Evolutionary conservation across 495 filamentous ascomycete species (phyloP).

Genomic region (Trichoderma erinaceum): DNA sequence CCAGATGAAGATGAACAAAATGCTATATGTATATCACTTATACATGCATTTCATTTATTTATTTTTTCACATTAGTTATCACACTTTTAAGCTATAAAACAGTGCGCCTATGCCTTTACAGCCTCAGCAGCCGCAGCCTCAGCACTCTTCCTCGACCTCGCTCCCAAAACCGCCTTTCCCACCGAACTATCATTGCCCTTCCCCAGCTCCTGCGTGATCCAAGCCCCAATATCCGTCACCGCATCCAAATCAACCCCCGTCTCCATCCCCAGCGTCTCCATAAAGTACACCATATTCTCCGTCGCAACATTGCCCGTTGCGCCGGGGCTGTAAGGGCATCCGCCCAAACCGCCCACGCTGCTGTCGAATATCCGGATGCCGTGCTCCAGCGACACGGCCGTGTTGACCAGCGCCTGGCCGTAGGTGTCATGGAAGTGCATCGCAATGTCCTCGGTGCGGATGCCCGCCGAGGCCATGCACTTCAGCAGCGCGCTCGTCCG

Average conservation of each 20-base stretch:
- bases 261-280: constrained; percentile 79
- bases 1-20: neutral
- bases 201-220: constrained; percentile 82
- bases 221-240: constrained; percentile 74
- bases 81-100: too few species aligned
- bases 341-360: constrained; percentile 84
- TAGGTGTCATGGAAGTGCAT: constrained; percentile 98
- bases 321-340: constrained; percentile 89
- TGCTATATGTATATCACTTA: neutral
- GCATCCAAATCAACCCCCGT: constrained; percentile 84
- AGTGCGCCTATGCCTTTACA: neutral
- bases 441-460: constrained; percentile 73
- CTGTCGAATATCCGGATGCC: constrained; percentile 87
- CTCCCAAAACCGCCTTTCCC: constrained; percentile 70
- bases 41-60: too few species aligned
- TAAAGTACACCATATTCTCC: constrained; percentile 85
- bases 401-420: constrained; percentile 88
- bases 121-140: constrained; percentile 4
- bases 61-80: too few species aligned
- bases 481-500: constrained; percentile 64
- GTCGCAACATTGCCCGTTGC: constrained; percentile 94
- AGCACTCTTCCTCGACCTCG: constrained; percentile 24
- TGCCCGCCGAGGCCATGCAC: constrained; percentile 66
- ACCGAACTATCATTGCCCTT: constrained; percentile 68
- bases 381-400: constrained; percentile 76